A percentile compares a stretch with the other conserved stretches of the same genome.
Conservation (phyloP, 257 asterid species). For the Mentha longifolia region DNA sequence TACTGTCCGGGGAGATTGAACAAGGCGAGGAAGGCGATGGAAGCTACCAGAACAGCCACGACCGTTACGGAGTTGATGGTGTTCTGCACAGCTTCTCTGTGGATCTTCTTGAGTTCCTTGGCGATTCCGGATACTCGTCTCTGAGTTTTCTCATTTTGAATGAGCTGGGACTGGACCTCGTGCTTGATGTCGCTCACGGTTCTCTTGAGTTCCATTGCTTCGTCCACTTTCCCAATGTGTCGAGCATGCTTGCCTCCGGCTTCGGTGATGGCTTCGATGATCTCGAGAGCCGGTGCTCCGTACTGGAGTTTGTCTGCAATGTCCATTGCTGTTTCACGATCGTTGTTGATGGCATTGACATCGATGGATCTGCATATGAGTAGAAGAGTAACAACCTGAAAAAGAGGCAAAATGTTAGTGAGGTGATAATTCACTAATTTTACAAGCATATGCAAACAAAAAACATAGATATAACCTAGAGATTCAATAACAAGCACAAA, state of each 20-base stretch:
- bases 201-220: slow-evolving; percentile 81
- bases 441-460: no score
- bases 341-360: slow-evolving; percentile 74
- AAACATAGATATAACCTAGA: neutral
- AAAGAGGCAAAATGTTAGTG: slow-evolving; percentile 25
- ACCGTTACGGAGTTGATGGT: slow-evolving; percentile 91
- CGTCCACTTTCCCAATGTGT: slow-evolving; percentile 66
- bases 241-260: slow-evolving; percentile 92
- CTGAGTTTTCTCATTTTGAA: slow-evolving; percentile 88
- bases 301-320: slow-evolving; percentile 91
- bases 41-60: slow-evolving; percentile 90
- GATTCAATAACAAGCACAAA: neutral
- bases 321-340: slow-evolving; percentile 92
- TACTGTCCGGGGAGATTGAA: slow-evolving; percentile 94
- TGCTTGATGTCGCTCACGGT: slow-evolving; percentile 96
- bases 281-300: slow-evolving; percentile 67
- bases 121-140: slow-evolving; percentile 94
- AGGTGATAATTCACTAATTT: no score
- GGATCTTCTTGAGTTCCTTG: slow-evolving; percentile 92
- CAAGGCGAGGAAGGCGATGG: slow-evolving; percentile 88
- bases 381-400: slow-evolving; percentile 75
- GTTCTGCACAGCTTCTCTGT: slow-evolving; percentile 90
- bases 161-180: slow-evolving; percentile 91
- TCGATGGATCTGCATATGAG: slow-evolving; percentile 63
- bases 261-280: slow-evolving; percentile 67